phyloP scores from a whole-genome alignment of 345 rosid species.

The Eucalyptus cloeziana region DNA sequence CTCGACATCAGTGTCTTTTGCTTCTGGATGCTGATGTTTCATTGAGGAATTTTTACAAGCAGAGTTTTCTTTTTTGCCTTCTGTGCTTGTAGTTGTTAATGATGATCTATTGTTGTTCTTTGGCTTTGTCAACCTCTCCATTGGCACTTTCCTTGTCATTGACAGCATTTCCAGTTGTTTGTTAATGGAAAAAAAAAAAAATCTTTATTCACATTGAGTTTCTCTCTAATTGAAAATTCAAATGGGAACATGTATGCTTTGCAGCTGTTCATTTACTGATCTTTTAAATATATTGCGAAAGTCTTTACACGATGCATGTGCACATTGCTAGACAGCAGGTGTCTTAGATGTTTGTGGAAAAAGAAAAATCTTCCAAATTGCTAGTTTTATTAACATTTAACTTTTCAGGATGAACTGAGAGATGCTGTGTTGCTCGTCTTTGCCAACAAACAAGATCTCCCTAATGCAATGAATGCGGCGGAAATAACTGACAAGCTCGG shows the following conservation, averaged over 20 bases:
- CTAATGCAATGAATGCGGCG: conserved; percentile 93
- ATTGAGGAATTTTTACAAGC: background rate
- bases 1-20: background rate
- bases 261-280: background rate
- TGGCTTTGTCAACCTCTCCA: background rate
- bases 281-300: background rate
- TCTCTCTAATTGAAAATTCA: background rate
- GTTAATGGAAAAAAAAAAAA: background rate
- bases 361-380: background rate
- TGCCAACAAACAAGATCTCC: conserved; percentile 95
- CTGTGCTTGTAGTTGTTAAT: background rate
- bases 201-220: background rate
- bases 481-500: conserved; percentile 94
- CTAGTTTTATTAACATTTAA: background rate
- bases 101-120: background rate
- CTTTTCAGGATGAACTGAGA: conserved; percentile 62
- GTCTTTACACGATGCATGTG: background rate
- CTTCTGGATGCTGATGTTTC: background rate
- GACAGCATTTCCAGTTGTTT: background rate
- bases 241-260: background rate
- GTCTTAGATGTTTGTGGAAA: background rate
- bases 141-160: background rate
- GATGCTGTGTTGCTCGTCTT: conserved; percentile 86
- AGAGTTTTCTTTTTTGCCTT: background rate
- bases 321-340: background rate